A percentile compares a stretch with the other conserved stretches of the same genome.
These are phyloP conservation scores for Pelomyxa schiedti DNA, from an alignment of 78 protist genomes.

Conservation along the genomic window DNA sequence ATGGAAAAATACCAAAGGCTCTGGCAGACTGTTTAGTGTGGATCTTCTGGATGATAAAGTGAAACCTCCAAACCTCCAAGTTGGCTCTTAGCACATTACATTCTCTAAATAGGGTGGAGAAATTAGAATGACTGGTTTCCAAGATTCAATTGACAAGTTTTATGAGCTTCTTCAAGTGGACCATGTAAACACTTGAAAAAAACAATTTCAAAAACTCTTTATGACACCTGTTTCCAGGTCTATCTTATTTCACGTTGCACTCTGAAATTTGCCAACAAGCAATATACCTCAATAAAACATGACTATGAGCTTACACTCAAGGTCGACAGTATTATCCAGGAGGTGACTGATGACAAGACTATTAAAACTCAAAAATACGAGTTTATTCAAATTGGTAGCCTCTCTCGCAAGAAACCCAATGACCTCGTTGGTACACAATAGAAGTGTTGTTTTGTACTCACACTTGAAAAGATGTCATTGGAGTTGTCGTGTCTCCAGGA, in stretches of 20 bases:
- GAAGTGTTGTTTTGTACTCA: not conserved
- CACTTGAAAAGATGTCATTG: constrained; percentile 18
- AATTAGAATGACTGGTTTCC: constrained; percentile 42
- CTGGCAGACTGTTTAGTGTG: constrained; percentile 40
- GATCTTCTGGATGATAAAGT: constrained; percentile 33
- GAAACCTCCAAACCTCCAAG: not conserved
- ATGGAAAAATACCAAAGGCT: constrained; percentile 29
- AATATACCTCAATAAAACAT: constrained; percentile 7
- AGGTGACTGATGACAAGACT: not conserved
- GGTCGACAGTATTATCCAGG: constrained; percentile 3
- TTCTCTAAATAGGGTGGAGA: constrained; percentile 19
- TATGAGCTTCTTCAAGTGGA: not conserved
- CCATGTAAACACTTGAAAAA: not conserved
- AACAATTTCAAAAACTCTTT: not conserved
- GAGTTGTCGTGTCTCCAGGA: constrained; percentile 13
- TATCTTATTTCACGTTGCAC: constrained; percentile 22
- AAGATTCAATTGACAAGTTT: constrained; percentile 28
- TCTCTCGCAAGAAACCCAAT: not conserved
- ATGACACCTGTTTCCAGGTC: constrained; percentile 1
- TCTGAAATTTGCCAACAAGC: constrained; percentile 26
- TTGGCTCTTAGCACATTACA: not conserved
- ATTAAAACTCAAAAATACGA: not conserved
- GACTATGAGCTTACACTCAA: constrained; percentile 41
- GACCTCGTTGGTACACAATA: not conserved
- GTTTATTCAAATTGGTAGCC: not conserved